Evolutionary conservation across 768 basidiomycete genomes (phyloP), one percentile per base, ranked within the genome.

Genomic region (Saitozyma sp.): DNA sequence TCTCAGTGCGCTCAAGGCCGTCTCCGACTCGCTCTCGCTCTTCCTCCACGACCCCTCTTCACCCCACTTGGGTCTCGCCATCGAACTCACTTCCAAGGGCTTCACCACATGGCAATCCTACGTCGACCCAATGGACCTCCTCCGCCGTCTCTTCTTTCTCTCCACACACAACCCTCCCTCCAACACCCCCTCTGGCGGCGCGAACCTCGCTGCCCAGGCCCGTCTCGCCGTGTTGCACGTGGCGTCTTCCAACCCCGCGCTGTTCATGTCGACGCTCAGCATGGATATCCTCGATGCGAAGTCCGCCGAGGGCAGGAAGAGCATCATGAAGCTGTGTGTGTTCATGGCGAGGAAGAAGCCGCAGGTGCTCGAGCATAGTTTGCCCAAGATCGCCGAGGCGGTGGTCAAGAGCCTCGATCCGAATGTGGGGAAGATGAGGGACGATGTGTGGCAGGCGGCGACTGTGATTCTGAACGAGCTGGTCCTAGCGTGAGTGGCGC

Each of bases 331-430:
- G 76, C 85, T 99, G 3, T 86, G 98, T 13, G 92, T 92, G 0
- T 93, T 94, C 73, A 83, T 99, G 65, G 92, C 96, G 62, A 87
- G 91, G 76, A 98, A 95, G 89, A 88, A 89, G 70, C 93, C 94
- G 1, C 81, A 90, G 37, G 86, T 95, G 8, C 82, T 98, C 49
- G 89, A 91, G 67, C 86, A 90, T 3, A 89, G 88, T 68, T 81
- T 98, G 37, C 89, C 94, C 0, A 85, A 87, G 48, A 81, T 97
- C 50, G 88, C 92, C 79, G 96, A 98, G 75, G 92, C 94, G 0
- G 92, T 98, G 0, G 93, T 98, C 16, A 94, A 93, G 76, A 96
- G 92, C 0, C 83, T 99, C 59, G 95, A 99, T 80, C 96, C 96
- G 14, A 94, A 91, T 56, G 75, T 87, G 83, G 49, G 90, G 83